Evolutionary conservation across 2,329 filamentous ascomycete species (phyloP), one percentile per base, ranked within the genome.

Genomic region (Amphichorda felina): DNA sequence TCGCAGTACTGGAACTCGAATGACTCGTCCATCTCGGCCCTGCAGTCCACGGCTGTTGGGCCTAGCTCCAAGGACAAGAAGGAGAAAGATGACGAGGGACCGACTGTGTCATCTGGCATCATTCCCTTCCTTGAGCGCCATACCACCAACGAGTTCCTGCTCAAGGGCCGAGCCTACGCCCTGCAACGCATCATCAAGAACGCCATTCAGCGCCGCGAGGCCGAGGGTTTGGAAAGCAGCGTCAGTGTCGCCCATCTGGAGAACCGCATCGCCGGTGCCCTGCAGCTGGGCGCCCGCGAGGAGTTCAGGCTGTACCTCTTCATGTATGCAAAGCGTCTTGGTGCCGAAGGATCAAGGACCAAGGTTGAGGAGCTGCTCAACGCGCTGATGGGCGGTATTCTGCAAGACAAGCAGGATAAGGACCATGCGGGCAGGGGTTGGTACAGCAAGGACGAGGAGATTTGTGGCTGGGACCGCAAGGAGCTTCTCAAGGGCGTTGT

Each of bases 1-100:
- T 94, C 85, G 46, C 91, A 98, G 54, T 98, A 98, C 56, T 98
- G 91, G 93, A 96, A 98, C 57, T 93, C 87, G 1, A 94, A 87
- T 36, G 91, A 95, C 50, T 87, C 86, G 2, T 87, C 87, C 1
- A 77, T 94, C 36, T 79, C 82, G 33, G 83, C 87, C 34, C 60
- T 94, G 26, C 79, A 86, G 44, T 77, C 83, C 2, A 79, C 77
- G 1, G 76, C 77, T 8, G 70, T 79, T 7, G 76, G 79, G 0
- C 66, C 75, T 2, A 65, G 66, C 15, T 60, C 54, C 21, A 65
- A 64, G 39, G 55, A 46, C 15, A 60, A 54, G 22, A 65, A 63
- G 39, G 55, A 46, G 10, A 64, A 63, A 19, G 62, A 62, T 25
- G 59, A 64, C 8, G 60, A 70, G 36, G 62, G 66, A 26, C 61